Percentiles rank a stretch among this genome's conserved stretches.
Evolutionary conservation across 352 stramenopile species (phyloP).

Genomic region (Globisporangium solare): DNA sequence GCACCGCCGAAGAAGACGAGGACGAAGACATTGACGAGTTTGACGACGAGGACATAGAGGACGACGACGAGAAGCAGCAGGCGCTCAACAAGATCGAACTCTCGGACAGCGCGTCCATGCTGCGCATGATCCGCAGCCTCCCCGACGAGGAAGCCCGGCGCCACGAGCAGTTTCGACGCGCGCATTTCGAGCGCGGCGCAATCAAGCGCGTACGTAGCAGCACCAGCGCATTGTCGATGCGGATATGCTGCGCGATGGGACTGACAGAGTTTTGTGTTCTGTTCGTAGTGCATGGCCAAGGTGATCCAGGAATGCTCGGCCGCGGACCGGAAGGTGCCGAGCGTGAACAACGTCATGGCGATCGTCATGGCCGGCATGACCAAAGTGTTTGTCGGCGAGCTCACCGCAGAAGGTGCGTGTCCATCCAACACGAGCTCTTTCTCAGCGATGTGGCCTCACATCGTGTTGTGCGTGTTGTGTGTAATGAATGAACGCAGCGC

Average conservation of each 20-base stretch:
- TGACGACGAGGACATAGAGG: slow-evolving; percentile 20
- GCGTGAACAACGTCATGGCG: slow-evolving; percentile 80
- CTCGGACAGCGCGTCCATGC: slow-evolving; percentile 62
- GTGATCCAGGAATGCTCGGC: slow-evolving; percentile 63
- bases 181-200: slow-evolving; percentile 77
- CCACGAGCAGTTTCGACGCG: slow-evolving; percentile 79
- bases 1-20: slow-evolving; percentile 21
- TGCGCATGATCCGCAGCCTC: slow-evolving; percentile 68
- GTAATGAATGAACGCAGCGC: slow-evolving; percentile 31
- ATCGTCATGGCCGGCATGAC: slow-evolving; percentile 88
- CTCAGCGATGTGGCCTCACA: background rate
- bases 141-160: slow-evolving; percentile 56
- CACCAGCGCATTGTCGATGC: no score
- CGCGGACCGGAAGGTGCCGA: slow-evolving; percentile 45
- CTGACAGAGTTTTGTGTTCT: background rate
- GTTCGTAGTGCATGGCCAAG: slow-evolving; percentile 64
- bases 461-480: background rate
- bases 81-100: slow-evolving; percentile 31
- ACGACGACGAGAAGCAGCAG: slow-evolving; percentile 42
- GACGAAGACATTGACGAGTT: slow-evolving; percentile 49
- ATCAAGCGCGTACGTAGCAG: slow-evolving; percentile 57
- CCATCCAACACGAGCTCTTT: background rate
- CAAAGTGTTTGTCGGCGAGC: slow-evolving; percentile 77
- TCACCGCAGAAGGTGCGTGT: slow-evolving; percentile 64
- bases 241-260: no score